Conservation (phyloP, 2,329 filamentous ascomycete genomes). For the Dothideomycetes sp. region DNA sequence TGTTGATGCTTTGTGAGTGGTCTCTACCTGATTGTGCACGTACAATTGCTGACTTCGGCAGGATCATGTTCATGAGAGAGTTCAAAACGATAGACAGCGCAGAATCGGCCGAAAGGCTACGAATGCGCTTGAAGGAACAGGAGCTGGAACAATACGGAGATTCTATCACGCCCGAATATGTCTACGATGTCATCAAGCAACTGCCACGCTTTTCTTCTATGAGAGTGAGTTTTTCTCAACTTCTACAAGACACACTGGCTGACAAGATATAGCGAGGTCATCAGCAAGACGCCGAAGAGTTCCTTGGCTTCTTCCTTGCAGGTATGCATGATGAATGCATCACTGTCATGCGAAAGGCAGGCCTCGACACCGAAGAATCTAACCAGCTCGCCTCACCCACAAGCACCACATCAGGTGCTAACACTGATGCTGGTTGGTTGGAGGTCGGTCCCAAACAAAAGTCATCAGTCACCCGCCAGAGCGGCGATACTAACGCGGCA, state of each 20-base stretch:
- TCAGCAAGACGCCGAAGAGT: conserved; percentile 96
- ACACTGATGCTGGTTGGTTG: conserved; percentile 63
- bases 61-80: conserved; percentile 93
- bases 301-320: conserved; percentile 84
- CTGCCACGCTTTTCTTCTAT: conserved; percentile 85
- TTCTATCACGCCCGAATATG: conserved; percentile 83
- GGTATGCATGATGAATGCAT: conserved; percentile 89
- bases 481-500: conserved; percentile 47
- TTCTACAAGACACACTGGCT: conserved; percentile 17
- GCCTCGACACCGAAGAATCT: conserved; percentile 20
- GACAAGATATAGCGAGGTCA: conserved; percentile 61
- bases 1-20: conserved; percentile 78
- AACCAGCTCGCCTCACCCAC: conserved; percentile 32
- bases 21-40: neutral
- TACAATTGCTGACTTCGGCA: conserved; percentile 27
- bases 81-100: conserved; percentile 81
- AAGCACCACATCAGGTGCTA: conserved; percentile 32
- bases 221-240: conserved; percentile 51
- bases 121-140: conserved; percentile 63
- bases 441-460: conserved; percentile 93
- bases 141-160: conserved; percentile 88
- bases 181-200: conserved; percentile 84
- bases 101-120: conserved; percentile 62
- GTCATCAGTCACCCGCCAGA: conserved; percentile 73
- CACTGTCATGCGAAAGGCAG: conserved; percentile 53